Base-by-base conservation (phyloP, 2,329 filamentous ascomycete species). In the Aspergillus tanneri region DNA sequence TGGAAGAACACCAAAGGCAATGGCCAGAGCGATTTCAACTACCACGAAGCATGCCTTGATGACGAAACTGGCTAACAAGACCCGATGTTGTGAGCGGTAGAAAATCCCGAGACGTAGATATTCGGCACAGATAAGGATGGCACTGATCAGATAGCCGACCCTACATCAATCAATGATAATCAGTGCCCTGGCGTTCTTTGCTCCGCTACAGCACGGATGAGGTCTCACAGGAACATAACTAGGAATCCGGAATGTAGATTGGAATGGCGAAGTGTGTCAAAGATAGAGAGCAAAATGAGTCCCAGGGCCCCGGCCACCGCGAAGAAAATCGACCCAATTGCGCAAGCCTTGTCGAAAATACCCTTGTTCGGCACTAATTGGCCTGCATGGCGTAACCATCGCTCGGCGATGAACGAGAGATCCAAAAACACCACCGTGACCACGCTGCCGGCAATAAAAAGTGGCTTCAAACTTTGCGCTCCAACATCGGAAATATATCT, bases 91-190 rank as follows among this genome's bases (percentile, higher is more conserved):
- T 7, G 65, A 56, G 54, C 86, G 86, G 74, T 91, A 88, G 66
- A 86, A 85, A 44, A 86, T 83, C 21, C 90, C 90, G 1, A 97
- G 79, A 2, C 88, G 84, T 62, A 93, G 86, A 68, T 95, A 96
- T 68, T 96, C 90, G 74, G 83, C 84, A 75, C 91, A 96, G 56
- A 92, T 87, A 70, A 91, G 92, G 58, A 96, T 79, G 47, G 92
- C 91, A 4, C 85, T 89, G 46, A 96, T 65, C 45, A 96, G 75
- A 68, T 95, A 97, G 25, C 90, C 93, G 11, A 70, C 83, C 46
- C 71, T 73, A 34, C 5, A 32, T 27, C 12, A n/a, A n/a, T 34
- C 16, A 18, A 34, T 42, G 10, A 41, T 27, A 19, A 12, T 25
- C 11, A 18, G 4, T n/a, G 27, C n/a, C 12, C 27, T 14, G 3